These are phyloP conservation scores for Ceratobasidium sp. DNA, from an alignment of 1,284 basidiomycete species.

Conservation along the genomic window DNA sequence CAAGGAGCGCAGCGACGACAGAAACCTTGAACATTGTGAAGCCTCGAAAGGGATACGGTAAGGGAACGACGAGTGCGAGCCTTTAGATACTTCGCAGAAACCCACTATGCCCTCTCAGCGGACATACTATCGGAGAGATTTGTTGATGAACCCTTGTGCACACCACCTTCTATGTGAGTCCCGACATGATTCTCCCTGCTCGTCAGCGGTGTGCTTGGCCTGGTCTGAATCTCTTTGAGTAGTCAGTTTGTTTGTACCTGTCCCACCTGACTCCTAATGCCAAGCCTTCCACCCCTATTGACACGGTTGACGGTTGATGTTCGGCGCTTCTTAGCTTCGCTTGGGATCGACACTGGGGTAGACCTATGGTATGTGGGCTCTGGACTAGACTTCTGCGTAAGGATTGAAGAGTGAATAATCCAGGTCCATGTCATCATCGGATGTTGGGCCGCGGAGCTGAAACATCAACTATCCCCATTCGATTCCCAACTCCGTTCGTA, in stretches of 20 bases:
- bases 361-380: no score
- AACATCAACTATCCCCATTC: no score
- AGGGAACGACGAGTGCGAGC: no score
- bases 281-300: not conserved
- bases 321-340: conserved; percentile 17
- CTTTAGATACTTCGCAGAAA: not conserved
- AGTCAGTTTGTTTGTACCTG: not conserved
- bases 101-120: no score
- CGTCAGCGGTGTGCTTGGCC: no score
- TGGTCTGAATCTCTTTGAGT: no score
- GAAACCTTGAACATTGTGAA: conserved; percentile 7
- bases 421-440: no score
- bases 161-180: not conserved
- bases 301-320: not conserved
- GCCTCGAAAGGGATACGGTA: not conserved
- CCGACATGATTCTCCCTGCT: not conserved
- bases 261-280: conserved; percentile 16
- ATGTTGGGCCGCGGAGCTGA: no score
- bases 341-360: not conserved
- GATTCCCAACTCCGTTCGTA: no score
- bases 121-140: no score
- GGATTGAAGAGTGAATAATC: no score
- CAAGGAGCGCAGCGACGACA: not conserved
- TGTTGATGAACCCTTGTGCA: not conserved
- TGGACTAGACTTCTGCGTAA: not conserved